Evolutionary conservation across 768 basidiomycete genomes (phyloP), one percentile per base, ranked within the genome.

Genomic region (Neoboletus subvelutipes): DNA sequence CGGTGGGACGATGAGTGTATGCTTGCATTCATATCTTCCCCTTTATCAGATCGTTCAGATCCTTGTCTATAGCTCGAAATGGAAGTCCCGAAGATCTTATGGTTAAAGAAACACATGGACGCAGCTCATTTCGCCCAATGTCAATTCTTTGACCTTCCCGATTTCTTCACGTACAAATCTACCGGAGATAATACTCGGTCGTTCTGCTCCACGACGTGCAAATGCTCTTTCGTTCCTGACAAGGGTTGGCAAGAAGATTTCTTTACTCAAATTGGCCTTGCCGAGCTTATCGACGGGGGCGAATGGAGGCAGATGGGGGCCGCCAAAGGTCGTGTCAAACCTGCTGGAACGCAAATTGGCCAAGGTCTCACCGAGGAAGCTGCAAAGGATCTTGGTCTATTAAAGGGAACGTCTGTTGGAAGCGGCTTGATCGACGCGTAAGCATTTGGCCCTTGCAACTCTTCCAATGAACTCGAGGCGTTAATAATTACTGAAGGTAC

Each of bases 51-150:
- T 49, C 50, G 24, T 56, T n/a, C 50, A 59, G 42, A 64, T 52
- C 18, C 50, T 26, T 36, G 29, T 37, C 45, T 40, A 28, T 60
- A 97, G 92, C 82, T 98, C 42, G 95, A 98, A 73, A 98, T 98
- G 97, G 96, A 98, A 74, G 85, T 98, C 43, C 96, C 96, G 0
- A 98, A 98, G 73, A 88, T 95, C 31, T 84, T 98, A 29, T 98
- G 97, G 97, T 81, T 98, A 42, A 98, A 95, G 73, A 87, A 84
- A 57, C 79, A 90, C 75, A 95, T 98, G 94, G 67, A 80, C 2
- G 68, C 83, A 0, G 75, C 80, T 12, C 78, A 77, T 18, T 98
- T 99, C 74, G 72, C 81, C 24, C 77, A 77, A 52, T 91, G 88
- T 74, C 88, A 92, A 64, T 90, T 91, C 76, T 90, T 87, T 71